These are phyloP conservation scores for Phaeosphaeriaceae sp. DNA, from an alignment of 2,329 filamentous ascomycete species.

Conservation along the genomic window DNA sequence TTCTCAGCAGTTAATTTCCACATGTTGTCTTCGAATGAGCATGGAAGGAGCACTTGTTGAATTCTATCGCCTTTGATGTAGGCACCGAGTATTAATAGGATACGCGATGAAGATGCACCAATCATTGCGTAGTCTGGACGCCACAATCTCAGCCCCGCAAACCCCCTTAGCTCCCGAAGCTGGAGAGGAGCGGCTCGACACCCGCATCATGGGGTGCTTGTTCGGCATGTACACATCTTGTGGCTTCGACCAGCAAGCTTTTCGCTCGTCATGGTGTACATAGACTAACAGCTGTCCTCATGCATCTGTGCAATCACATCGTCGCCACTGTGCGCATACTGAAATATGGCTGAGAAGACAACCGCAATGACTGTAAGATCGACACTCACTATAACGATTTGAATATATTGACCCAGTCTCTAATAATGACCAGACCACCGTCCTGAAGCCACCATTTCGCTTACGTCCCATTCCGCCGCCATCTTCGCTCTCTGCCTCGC, in stretches of 20 bases:
- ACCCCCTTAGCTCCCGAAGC: not conserved
- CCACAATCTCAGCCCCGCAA: not conserved
- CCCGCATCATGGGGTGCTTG: slow-evolving; percentile 1
- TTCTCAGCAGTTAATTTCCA: too few relatives aligned
- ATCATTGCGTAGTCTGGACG: not conserved
- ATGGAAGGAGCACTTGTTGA: too few relatives aligned
- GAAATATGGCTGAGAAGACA: slow-evolving; percentile 25
- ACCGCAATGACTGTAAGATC: slow-evolving; percentile 5
- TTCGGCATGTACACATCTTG: slow-evolving; percentile 1
- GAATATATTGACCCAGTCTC: not conserved
- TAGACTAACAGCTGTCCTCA: not conserved
- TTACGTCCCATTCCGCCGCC: slow-evolving; percentile 28
- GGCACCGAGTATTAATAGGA: too few relatives aligned
- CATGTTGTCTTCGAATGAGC: too few relatives aligned
- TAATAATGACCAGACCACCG: slow-evolving; percentile 7
- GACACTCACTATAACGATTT: not conserved
- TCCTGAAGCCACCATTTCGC: slow-evolving; percentile 34
- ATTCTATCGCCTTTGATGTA: too few relatives aligned
- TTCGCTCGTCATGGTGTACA: not conserved
- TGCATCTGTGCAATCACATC: not conserved
- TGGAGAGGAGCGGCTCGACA: not conserved
- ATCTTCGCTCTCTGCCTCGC: slow-evolving; percentile 11
- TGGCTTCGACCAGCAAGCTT: slow-evolving; percentile 1
- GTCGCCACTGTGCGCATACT: slow-evolving; percentile 4
- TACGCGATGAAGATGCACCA: not conserved